phyloP scores from a whole-genome alignment of 1,139 yeast species.

The Geotrichum cucujoidarum region DNA sequence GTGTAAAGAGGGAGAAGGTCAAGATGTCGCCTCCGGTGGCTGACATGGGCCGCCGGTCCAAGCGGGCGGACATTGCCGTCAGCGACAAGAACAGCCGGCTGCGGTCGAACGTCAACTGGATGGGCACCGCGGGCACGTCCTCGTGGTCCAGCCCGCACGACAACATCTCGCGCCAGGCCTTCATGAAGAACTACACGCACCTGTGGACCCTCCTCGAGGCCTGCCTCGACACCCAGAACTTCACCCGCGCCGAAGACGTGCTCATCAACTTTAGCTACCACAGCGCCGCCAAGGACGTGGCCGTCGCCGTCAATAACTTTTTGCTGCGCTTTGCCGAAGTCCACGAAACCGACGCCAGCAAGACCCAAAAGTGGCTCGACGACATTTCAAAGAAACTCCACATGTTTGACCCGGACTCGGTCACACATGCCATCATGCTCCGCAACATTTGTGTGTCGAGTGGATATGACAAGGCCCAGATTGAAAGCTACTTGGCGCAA shows the following conservation, averaged over 20 bases:
- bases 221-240: constrained; percentile 62
- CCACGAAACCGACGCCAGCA: constrained; percentile 33
- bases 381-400: constrained; percentile 28
- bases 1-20: background rate
- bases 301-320: constrained; percentile 49
- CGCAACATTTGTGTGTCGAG: constrained; percentile 32
- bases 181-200: constrained; percentile 50
- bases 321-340: constrained; percentile 42
- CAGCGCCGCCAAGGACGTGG: constrained; percentile 36
- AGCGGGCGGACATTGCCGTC: too few relatives aligned
- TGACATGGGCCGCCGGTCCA: too few relatives aligned
- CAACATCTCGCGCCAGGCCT: constrained; percentile 31
- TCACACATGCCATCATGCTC: constrained; percentile 37
- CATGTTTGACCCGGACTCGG: constrained; percentile 30
- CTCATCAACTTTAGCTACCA: constrained; percentile 52
- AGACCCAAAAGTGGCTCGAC: constrained; percentile 32
- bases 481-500: constrained; percentile 1
- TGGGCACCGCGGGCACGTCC: constrained; percentile 8
- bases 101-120: too few relatives aligned
- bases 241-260: constrained; percentile 66
- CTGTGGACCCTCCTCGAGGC: constrained; percentile 79
- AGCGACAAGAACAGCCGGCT: too few relatives aligned
- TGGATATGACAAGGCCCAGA: constrained; percentile 18
- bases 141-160: constrained; percentile 38
- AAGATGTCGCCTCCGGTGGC: background rate